Evolutionary conservation across 2,329 filamentous ascomycete species (phyloP), one percentile per base, ranked within the genome.

Genomic region (Cladorrhinum sp.): DNA sequence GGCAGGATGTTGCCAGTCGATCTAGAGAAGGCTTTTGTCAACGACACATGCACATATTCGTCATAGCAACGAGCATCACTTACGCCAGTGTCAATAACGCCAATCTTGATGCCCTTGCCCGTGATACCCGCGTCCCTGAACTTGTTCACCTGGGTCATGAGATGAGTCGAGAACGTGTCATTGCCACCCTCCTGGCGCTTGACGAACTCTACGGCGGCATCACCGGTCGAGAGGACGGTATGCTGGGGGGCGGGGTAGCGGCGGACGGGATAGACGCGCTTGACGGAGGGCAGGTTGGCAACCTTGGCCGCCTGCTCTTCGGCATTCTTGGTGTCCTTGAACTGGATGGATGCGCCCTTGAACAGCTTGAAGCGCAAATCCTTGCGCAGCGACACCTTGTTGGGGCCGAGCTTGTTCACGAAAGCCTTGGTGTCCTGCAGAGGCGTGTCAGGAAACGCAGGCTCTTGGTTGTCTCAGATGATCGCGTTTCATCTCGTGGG

Each of bases 1-100:
- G 25, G 84, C 83, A 1, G 85, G 82, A 66, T 89, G 85, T 0
- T 74, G 78, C 68, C 87, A 88, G 68, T 89, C 86, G 52, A 86
- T 74, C 79, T 81, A 49, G 9, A 12, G 32, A 27, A 29, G 27
- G 16, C 5, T 25, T 55, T 9, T 1, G 64, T 70, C 53, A 70
- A 68, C 55, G 27, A 53, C 16, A 23, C 20, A 10, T 23, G 41
- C 20, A 20, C 8, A 27, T 20, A 16, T 27, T 10, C 18, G 41
- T 10, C 8, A 20, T 20, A 32, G n/a, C 23, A 22, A 12, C 29
- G 16, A 7, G 16, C 24, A n/a, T 13, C 23, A 75, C 79, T 72
- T 76, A 81, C 79, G 68, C 82, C 82, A 22, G 77, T 81, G 67
- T 85, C 82, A 25, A 85, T 74, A 12, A 85, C 72, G 45, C 74